Percentiles rank a stretch among this genome's conserved stretches.
Conservation (phyloP, 768 basidiomycete species). For the Chlorophyllum brunneum region DNA sequence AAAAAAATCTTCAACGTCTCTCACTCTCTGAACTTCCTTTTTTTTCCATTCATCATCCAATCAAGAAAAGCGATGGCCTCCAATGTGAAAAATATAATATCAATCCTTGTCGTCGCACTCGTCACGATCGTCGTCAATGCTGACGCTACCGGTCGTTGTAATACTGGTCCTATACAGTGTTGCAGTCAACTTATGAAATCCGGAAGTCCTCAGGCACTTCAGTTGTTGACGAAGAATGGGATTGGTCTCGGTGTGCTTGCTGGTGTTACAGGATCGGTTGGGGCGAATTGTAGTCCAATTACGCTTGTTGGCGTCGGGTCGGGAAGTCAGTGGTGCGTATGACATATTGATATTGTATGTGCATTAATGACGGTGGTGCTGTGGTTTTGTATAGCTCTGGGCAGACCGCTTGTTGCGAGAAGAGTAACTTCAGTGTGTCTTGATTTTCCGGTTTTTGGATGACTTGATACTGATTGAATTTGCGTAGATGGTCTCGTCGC, state of each 20-base stretch:
- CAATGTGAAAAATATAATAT: background rate
- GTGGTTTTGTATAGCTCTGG: background rate
- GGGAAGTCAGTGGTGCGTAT: background rate
- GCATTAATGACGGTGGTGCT: background rate
- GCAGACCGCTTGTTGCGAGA: background rate
- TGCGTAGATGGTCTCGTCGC: background rate
- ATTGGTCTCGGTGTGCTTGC: background rate
- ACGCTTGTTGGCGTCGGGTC: constrained; percentile 1
- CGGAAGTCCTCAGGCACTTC: background rate
- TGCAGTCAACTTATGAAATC: background rate
- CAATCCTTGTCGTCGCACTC: background rate
- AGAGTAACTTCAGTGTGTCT: background rate
- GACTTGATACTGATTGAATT: background rate
- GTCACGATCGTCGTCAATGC: background rate
- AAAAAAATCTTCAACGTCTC: background rate
- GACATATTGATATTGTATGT: background rate
- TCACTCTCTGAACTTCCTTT: background rate
- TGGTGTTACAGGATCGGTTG: constrained; percentile 1
- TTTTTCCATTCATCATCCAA: background rate
- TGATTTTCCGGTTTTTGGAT: background rate
- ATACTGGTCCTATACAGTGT: background rate
- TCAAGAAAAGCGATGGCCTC: constrained; percentile 7
- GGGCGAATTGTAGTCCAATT: constrained; percentile 1
- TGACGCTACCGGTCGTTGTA: background rate
- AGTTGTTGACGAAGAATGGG: background rate